Base-by-base conservation (phyloP, 306 rosid genomes). In the Pterocarpus macrocarpus region DNA sequence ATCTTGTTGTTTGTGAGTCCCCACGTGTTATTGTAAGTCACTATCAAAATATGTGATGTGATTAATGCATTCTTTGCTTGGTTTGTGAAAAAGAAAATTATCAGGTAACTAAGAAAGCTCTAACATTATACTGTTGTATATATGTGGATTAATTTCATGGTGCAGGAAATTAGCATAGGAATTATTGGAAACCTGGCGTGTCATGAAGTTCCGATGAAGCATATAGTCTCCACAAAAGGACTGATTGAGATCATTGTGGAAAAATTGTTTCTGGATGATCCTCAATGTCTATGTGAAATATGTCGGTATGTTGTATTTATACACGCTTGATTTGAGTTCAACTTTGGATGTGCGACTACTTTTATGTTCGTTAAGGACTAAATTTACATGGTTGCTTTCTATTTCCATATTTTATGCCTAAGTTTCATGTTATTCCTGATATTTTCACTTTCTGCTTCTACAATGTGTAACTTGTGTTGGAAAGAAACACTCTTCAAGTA, bases 181-280 rank as follows among this genome's bases (percentile, higher is more conserved):
- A 90, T 95, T 73, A 84, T 94, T 56, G 97, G 96, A 81, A 95
- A 95, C 87, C 92, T 93, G 65, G 95, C 97, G 55, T 95, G 97
- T 85, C 97, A 95, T 55, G 93, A 93, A 81, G 86, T 74, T 83
- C 92, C 83, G 15, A 82, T 90, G 93, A 85, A 87, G 80, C 86
- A 17, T 57, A 68, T 95, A 76, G 81, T 87, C 77, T 81, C 88
- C 3, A 86, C 90, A 71, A 82, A 87, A 63, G 92, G 92, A 83
- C 80, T 95, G 81, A 74, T 87, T 68, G 92, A 87, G 73, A 73
- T 69, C 39, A 84, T 93, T 75, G 89, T 91, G 69, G 86, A 81
- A 59, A 97, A 89, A 78, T 76, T 95, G 64, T 90, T 86, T 87
- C 12, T 91, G 77, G 97, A 93, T 68, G 98, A 93, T 69, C 87